These are phyloP conservation scores for Backusella psychrophila DNA, from an alignment of 192 early-diverging fungal species.

Conservation along the genomic window DNA sequence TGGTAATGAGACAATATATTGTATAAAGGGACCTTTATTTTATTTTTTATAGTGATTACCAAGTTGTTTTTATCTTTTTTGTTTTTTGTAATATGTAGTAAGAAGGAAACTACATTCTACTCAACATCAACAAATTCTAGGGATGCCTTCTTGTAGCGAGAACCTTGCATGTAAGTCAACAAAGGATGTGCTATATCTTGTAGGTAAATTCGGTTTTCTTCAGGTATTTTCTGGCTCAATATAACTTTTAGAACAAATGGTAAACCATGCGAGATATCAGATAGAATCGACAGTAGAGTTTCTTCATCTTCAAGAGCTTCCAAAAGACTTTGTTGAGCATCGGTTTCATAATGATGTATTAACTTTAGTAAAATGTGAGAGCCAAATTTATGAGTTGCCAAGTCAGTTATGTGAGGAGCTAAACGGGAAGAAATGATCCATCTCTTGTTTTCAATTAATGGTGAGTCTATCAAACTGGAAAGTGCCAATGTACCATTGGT, in stretches of 20 bases:
- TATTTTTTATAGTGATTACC: too few relatives aligned
- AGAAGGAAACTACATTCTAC: too few relatives aligned
- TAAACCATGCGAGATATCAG: conserved; percentile 72
- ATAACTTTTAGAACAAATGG: not conserved
- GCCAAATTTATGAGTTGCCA: conserved; percentile 89
- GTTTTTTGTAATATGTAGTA: too few relatives aligned
- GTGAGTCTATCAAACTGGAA: conserved; percentile 88
- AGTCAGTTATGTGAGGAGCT: conserved; percentile 64
- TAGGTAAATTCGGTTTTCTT: not conserved
- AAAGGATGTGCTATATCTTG: not conserved
- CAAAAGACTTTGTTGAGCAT: conserved; percentile 82
- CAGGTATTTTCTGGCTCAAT: not conserved
- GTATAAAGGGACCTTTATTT: too few relatives aligned
- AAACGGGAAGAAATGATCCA: conserved; percentile 77
- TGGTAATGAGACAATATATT: too few relatives aligned
- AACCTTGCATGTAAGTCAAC: not conserved
- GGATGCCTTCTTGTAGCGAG: not conserved
- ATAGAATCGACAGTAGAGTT: conserved; percentile 58
- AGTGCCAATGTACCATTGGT: conserved; percentile 85
- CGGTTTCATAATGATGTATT: conserved; percentile 81
- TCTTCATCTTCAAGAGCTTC: conserved; percentile 41
- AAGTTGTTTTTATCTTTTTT: too few relatives aligned
- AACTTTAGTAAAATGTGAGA: conserved; percentile 77
- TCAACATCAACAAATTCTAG: not conserved
- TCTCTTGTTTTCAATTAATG: conserved; percentile 71